These are phyloP conservation scores for Beta corolliflora DNA, from an alignment of 179 eudicot genomes.

Conservation along the genomic window DNA sequence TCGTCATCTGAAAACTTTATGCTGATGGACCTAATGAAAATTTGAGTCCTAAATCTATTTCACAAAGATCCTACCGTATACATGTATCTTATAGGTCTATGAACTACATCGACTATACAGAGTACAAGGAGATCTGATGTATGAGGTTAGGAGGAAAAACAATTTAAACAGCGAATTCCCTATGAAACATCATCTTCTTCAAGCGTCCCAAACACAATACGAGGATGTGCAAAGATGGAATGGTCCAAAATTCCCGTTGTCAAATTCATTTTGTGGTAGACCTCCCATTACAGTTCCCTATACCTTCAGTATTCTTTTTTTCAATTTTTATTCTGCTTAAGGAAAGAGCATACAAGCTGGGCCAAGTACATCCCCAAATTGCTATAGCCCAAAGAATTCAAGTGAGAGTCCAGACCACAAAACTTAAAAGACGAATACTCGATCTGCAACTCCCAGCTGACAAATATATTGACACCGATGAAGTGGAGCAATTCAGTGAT, in stretches of 20 bases:
- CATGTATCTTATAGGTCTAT: conserved; percentile 46
- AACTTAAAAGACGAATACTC: conserved; percentile 66
- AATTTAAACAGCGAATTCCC: conserved; percentile 30
- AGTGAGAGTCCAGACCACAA: conserved; percentile 70
- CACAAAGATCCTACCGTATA: not conserved
- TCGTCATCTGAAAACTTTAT: too few species aligned
- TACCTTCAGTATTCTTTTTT: conserved; percentile 52
- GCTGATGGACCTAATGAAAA: too few species aligned
- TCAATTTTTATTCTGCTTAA: conserved; percentile 46
- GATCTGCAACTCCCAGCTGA: conserved; percentile 84
- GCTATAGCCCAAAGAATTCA: conserved; percentile 56
- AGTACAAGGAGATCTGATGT: conserved; percentile 83
- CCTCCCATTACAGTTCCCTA: conserved; percentile 48
- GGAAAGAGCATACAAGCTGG: conserved; percentile 47
- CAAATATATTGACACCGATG: conserved; percentile 64
- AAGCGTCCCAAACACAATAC: conserved; percentile 52
- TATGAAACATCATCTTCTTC: conserved; percentile 70
- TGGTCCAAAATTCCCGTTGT: conserved; percentile 45
- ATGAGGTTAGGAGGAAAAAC: conserved; percentile 35
- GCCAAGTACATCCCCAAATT: conserved; percentile 44
- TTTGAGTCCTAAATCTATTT: not conserved
- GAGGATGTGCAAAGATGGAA: conserved; percentile 65
- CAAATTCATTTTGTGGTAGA: conserved; percentile 40
- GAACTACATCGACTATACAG: conserved; percentile 88
- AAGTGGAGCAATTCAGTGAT: conserved; percentile 41